Evolutionary conservation across 2,329 filamentous ascomycete species (phyloP), one percentile per base, ranked within the genome.

Genomic region (Zasmidium angulare): DNA sequence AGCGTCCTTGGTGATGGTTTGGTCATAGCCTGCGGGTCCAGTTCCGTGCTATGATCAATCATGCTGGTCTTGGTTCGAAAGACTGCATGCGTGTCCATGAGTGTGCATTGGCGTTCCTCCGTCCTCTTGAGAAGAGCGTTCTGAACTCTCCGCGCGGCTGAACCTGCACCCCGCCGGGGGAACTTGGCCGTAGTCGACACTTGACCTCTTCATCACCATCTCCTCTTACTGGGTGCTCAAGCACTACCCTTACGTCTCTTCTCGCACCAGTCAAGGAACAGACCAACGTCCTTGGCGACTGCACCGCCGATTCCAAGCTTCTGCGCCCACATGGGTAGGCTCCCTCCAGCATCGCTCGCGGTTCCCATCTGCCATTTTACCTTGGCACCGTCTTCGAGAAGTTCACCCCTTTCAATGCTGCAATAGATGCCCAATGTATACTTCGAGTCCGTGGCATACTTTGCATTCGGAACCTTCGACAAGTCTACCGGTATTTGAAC

Each of bases 351-450:
- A 71, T 93, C 84, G 60, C 86, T 89, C 11, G 86, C 83, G 10
- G 89, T 93, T 9, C 85, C 88, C 88, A 93, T 93, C 59, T 88
- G 78, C 90, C 90, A 95, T 73, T 89, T 86, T 50, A 90, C 79
- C 3, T 74, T 70, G 24, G 52, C 55, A 2, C 67, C 69, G 14
- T 62, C 71, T 3, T 73, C 73, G 2, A 81, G 61, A 67, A 80
- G 76, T 57, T 81, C 75, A 31, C 89, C 75, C 49, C 84, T 76
- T 76, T 92, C 89, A 1, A 91, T 78, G 63, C 85, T 87, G 24
- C 80, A 83, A 67, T 91, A 91, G 10, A 78, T 77, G 2, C 83
- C 89, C 26, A 82, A 73, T 7, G 86, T 81, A 2, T 84, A 73
- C 55, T 67, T 70, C 2, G 62, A 56, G 61, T 66, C 60, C 63